These are phyloP conservation scores for Acacia acuminata DNA, from an alignment of 306 rosid species.

Conservation along the genomic window DNA sequence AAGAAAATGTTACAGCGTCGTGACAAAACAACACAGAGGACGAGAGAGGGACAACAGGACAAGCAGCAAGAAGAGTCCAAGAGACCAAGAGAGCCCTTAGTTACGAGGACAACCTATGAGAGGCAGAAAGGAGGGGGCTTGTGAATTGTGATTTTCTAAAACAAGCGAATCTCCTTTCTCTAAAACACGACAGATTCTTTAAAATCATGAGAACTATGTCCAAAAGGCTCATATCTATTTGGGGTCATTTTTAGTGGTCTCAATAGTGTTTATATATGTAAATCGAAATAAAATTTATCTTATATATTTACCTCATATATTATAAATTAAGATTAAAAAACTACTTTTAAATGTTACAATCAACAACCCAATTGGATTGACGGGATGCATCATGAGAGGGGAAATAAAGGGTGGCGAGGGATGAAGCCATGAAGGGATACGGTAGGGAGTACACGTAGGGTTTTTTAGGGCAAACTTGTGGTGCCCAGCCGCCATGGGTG, in stretches of 20 bases:
- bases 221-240: too few relatives aligned
- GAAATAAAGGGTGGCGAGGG: background rate
- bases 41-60: background rate
- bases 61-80: background rate
- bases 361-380: too few relatives aligned
- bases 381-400: too few relatives aligned
- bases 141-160: conserved; percentile 32
- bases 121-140: conserved; percentile 10
- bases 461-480: background rate
- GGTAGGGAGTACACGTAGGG: too few relatives aligned
- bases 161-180: background rate
- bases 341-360: too few relatives aligned
- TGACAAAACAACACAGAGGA: conserved; percentile 45
- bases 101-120: conserved; percentile 51
- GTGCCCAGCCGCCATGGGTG: background rate
- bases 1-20: conserved; percentile 52
- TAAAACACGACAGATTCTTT: background rate
- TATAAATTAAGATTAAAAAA: too few relatives aligned
- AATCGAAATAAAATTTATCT: too few relatives aligned
- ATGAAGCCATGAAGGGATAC: too few relatives aligned
- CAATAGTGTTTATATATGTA: too few relatives aligned
- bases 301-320: too few relatives aligned
- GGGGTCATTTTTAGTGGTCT: too few relatives aligned
- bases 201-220: background rate
- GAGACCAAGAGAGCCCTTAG: conserved; percentile 32